Evolutionary conservation across 2,329 filamentous ascomycete genomes (phyloP).

Genomic region (Trichoderma gracile): DNA sequence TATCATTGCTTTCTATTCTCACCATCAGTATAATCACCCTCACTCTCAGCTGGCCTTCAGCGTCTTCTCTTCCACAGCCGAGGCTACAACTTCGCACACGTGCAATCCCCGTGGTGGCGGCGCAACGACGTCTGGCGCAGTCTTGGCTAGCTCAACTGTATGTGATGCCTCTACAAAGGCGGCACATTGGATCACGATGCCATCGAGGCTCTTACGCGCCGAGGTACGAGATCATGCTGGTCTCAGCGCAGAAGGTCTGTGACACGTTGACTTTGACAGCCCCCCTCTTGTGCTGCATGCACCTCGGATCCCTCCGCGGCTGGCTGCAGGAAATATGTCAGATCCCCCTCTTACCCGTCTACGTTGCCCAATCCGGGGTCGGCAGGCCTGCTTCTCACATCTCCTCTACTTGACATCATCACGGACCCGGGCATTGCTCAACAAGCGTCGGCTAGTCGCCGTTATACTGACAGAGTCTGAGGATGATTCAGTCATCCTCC

Average conservation of each 20-base stretch:
- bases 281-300: not conserved
- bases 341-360: conserved; percentile 13
- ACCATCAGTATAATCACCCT: not conserved
- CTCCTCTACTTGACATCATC: not conserved
- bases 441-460: not conserved
- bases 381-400: not conserved
- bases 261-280: conserved; percentile 11
- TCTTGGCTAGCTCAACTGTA: not conserved
- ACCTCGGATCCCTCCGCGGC: conserved; percentile 9
- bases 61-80: not conserved
- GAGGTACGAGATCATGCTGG: not conserved
- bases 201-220: not conserved
- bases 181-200: not conserved
- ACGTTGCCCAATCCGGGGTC: not conserved
- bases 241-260: conserved; percentile 8
- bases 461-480: not conserved
- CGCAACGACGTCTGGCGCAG: not conserved
- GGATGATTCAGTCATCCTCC: not conserved
- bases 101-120: not conserved
- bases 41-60: not conserved
- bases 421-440: not conserved
- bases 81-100: not conserved
- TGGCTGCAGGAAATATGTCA: conserved; percentile 19
- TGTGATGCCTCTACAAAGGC: not conserved
- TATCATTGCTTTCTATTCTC: conserved; percentile 21